A percentile compares a stretch with the other conserved stretches of the same genome.
phyloP scores from a whole-genome alignment of 179 eudicot genomes.

The Sideroxylon spinosum region DNA sequence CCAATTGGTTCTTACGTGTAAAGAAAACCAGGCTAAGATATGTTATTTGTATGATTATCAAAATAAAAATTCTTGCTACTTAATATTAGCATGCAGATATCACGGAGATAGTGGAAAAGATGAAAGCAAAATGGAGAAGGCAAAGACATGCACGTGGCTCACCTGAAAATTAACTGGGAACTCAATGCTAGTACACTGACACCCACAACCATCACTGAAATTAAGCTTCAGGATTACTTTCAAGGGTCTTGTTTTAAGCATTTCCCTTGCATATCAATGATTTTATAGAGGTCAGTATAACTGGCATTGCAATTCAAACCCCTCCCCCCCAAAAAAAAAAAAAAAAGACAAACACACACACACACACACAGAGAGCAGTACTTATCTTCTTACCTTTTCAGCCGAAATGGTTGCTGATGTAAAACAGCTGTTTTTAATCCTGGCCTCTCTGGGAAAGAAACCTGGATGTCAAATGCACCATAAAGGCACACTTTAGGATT shows the following conservation, averaged over 20 bases:
- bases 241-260: conserved; percentile 37
- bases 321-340: not conserved
- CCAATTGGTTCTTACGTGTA: not conserved
- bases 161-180: conserved; percentile 66
- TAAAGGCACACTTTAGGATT: not conserved
- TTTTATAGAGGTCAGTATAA: not conserved
- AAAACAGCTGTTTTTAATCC: conserved; percentile 55
- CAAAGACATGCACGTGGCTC: not conserved
- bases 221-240: conserved; percentile 46
- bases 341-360: not conserved
- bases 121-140: not conserved
- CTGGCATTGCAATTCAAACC: not conserved
- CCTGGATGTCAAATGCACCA: conserved; percentile 28
- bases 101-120: not conserved
- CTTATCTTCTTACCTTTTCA: conserved; percentile 45
- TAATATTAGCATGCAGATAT: not conserved
- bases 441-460: conserved; percentile 50
- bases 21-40: not conserved
- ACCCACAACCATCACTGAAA: conserved; percentile 63
- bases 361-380: no score
- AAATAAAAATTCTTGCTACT: not conserved
- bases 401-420: conserved; percentile 48
- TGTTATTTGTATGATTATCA: not conserved
- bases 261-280: conserved; percentile 39
- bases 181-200: conserved; percentile 36